A percentile compares a stretch with the other conserved stretches of the same genome.
phyloP scores from a whole-genome alignment of 495 filamentous ascomycete genomes.

The Pseudomonodictys pantanalensis region DNA sequence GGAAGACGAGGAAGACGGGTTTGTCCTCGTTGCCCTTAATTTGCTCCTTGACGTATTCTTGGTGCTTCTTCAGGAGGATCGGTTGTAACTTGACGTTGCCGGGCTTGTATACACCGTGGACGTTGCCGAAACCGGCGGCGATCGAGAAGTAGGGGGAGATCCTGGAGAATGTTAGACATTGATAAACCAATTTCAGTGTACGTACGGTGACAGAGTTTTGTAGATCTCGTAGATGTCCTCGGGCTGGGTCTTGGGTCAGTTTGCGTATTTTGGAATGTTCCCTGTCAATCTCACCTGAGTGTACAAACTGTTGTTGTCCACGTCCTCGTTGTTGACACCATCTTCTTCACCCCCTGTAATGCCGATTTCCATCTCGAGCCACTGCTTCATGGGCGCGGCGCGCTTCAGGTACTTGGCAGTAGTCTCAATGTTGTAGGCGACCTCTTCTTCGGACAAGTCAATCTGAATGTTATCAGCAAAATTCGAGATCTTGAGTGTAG shows the following conservation, averaged over 20 bases:
- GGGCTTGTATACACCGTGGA: constrained; percentile 98
- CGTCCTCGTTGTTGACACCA: constrained; percentile 79
- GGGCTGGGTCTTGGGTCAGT: constrained; percentile 91
- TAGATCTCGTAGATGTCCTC: constrained; percentile 91
- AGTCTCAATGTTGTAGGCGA: constrained; percentile 86
- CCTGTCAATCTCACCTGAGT: no score
- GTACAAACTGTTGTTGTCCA: constrained; percentile 75
- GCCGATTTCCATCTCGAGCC: constrained; percentile 98
- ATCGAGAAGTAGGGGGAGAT: constrained; percentile 96
- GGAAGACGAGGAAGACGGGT: constrained; percentile 98
- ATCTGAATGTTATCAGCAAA: no score
- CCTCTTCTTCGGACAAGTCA: constrained; percentile 83
- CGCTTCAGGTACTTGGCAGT: constrained; percentile 81
- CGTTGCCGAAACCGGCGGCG: constrained; percentile 97
- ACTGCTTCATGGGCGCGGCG: constrained; percentile 92
- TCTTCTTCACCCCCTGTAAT: constrained; percentile 96
- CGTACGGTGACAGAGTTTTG: constrained; percentile 61
- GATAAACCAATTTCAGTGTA: background rate
- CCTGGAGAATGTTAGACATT: background rate
- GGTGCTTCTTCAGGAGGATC: constrained; percentile 91
- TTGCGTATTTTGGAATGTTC: background rate
- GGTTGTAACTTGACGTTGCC: constrained; percentile 96
- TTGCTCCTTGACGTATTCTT: constrained; percentile 81
- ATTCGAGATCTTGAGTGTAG: no score
- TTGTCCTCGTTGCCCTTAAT: constrained; percentile 64